Percentiles rank a stretch among this genome's conserved stretches.
These are phyloP conservation scores for Cyberlindnera euphorbiiphila DNA, from an alignment of 805 yeast species.

Conservation along the genomic window DNA sequence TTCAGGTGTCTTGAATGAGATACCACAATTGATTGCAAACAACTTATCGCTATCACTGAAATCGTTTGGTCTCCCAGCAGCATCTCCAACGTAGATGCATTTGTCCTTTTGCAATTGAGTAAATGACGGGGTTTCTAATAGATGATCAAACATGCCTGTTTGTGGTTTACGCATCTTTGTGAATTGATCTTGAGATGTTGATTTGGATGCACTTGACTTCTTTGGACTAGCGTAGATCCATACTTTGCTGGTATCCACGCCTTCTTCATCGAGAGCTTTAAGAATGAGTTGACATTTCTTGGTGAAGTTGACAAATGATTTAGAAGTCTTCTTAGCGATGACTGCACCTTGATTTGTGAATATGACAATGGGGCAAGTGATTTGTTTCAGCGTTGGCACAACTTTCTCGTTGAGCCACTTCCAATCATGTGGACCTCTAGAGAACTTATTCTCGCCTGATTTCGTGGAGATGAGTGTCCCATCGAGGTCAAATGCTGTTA, in stretches of 20 bases:
- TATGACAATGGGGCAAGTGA: constrained; percentile 45
- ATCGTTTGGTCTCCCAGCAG: constrained; percentile 81
- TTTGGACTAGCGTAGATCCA: constrained; percentile 66
- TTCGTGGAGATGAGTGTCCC: constrained; percentile 69
- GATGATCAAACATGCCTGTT: constrained; percentile 69
- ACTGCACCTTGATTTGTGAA: constrained; percentile 87
- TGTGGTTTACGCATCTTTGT: constrained; percentile 64
- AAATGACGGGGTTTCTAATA: constrained; percentile 34
- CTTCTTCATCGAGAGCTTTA: constrained; percentile 27
- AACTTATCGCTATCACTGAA: constrained; percentile 73
- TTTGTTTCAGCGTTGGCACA: constrained; percentile 5
- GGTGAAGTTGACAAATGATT: constrained; percentile 37
- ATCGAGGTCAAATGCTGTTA: constrained; percentile 85
- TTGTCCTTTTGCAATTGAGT: constrained; percentile 35
- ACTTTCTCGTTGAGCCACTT: constrained; percentile 46
- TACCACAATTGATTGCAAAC: constrained; percentile 59
- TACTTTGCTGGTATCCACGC: constrained; percentile 23
- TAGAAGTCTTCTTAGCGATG: constrained; percentile 36
- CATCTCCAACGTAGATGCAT: constrained; percentile 87
- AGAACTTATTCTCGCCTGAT: constrained; percentile 55
- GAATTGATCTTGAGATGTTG: constrained; percentile 18
- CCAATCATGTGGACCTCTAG: constrained; percentile 72
- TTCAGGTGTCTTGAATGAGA: constrained; percentile 70
- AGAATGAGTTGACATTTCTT: constrained; percentile 39
- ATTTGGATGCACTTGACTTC: constrained; percentile 35